Percentiles rank a stretch among this genome's conserved stretches.
phyloP scores from a whole-genome alignment of 495 filamentous ascomycete species.

The Penicillium steckii region DNA sequence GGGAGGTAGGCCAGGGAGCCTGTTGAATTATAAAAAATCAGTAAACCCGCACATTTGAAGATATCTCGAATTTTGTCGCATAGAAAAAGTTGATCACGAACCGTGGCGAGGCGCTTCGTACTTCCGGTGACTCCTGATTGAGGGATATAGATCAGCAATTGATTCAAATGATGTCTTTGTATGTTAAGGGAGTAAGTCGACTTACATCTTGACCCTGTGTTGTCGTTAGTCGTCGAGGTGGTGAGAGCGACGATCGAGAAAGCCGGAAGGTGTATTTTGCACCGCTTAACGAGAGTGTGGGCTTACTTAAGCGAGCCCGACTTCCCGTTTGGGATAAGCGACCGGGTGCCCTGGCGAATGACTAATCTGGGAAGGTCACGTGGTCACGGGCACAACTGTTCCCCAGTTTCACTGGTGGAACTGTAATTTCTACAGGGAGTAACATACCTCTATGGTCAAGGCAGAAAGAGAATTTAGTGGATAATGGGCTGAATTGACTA shows the following conservation, averaged over 20 bases:
- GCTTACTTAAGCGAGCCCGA: constrained; percentile 42
- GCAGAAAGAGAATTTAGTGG: not conserved
- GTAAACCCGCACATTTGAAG: constrained; percentile 29
- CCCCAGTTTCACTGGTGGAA: not conserved
- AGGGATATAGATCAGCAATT: constrained; percentile 35
- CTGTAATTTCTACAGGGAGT: not conserved
- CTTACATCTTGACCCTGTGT: constrained; percentile 56
- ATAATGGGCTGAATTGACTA: constrained; percentile 17
- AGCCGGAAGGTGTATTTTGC: constrained; percentile 45
- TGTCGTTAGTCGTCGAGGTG: constrained; percentile 54
- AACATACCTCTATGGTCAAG: no score
- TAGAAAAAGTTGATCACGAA: constrained; percentile 40
- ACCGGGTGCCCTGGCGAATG: constrained; percentile 18
- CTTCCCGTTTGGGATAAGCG: constrained; percentile 30
- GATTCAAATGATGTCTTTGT: constrained; percentile 7
- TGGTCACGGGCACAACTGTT: not conserved
- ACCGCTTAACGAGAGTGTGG: constrained; percentile 47
- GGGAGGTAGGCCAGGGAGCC: constrained; percentile 92
- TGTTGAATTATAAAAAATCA: constrained; percentile 36
- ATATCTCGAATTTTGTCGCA: constrained; percentile 27
- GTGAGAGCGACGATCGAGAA: constrained; percentile 44
- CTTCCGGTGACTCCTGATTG: constrained; percentile 67
- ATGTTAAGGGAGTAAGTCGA: constrained; percentile 13
- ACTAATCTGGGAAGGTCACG: constrained; percentile 5
- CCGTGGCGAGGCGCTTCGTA: constrained; percentile 96